Evolutionary conservation across 2,329 filamentous ascomycete genomes (phyloP), one percentile per base, ranked within the genome.

Genomic region (Dactylellina parvicollis): DNA sequence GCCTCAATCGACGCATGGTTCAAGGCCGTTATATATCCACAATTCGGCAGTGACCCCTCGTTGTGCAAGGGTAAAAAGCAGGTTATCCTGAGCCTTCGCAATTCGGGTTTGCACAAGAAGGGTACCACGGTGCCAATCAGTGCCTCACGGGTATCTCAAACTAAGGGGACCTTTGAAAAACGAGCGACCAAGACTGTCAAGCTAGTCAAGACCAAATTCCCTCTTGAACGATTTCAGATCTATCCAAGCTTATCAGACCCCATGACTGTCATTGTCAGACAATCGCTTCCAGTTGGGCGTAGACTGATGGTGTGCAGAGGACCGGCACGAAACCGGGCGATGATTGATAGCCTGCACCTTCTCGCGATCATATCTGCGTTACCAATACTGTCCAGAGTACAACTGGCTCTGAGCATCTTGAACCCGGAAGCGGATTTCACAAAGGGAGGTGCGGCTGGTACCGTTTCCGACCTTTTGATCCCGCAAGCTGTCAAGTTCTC

Each of bases 151-250:
- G 1, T 44, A 42, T 52, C 46, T 7, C 30, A 26, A 28, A 64
- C 59, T 1, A 64, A 55, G 16, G 59, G 59, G 5, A 54, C 30
- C 10, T 64, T 64, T 20, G 49, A 64, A 9, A 54, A 54, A 16
- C 32, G 59, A 1, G 59, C 59, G 3, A 22, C 44, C 7, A 64
- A 64, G 36, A 54, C 59, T 10, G 47, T 9, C 4, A 65, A 56
- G n/a, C 9, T 56, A 14, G 8, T 65, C 2, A 44, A 65, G 18
- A 65, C 47, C 4, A 56, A 55, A 14, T 65, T 65, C 18, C 60
- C 60, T 3, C 49, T 65, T 7, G 49, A 65, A 9, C 16, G 49
- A 8, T 65, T 65, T 24, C 60, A 65, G 14, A 65, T 65, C 3
- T 65, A 56, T 24, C 60, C 60, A 1, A 14, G n/a, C 12, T 14